Evolutionary conservation across 306 rosid genomes (phyloP).

Genomic region (Vicia sativa): DNA sequence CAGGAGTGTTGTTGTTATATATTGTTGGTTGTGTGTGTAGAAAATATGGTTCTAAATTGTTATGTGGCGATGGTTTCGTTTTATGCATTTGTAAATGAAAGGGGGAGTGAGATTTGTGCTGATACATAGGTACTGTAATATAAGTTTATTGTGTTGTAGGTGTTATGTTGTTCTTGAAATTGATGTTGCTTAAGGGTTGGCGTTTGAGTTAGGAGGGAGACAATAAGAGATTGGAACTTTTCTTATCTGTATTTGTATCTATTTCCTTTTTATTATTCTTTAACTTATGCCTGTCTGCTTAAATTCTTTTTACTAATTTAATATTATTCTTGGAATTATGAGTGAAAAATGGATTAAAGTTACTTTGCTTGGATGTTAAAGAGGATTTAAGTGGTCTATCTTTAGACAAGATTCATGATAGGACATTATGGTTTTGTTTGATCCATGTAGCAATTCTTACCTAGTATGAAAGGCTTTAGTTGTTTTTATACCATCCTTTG

Average conservation of each 20-base stretch:
- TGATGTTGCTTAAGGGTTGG: conserved; percentile 3
- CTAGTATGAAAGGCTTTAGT: conserved; percentile 1
- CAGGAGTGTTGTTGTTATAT: background rate
- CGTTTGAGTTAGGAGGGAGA: background rate
- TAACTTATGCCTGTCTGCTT: background rate
- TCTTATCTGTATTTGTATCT: too few species aligned
- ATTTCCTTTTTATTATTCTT: background rate
- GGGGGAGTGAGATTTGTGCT: background rate
- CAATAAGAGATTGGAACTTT: background rate
- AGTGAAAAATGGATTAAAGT: conserved; percentile 1
- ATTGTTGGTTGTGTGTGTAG: conserved; percentile 10
- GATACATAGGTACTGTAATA: background rate
- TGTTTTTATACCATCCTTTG: conserved; percentile 11
- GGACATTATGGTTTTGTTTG: background rate
- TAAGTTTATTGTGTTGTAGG: background rate
- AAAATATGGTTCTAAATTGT: background rate
- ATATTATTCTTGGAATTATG: background rate
- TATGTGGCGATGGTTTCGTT: background rate
- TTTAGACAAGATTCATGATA: background rate
- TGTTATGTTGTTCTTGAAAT: too few species aligned
- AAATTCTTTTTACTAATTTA: background rate
- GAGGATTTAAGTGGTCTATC: background rate
- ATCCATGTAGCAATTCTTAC: background rate
- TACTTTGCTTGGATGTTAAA: conserved; percentile 2
- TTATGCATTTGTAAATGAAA: conserved; percentile 1